Conservation (phyloP, 1,284 basidiomycete genomes). For the Boletellus deceptivus region DNA sequence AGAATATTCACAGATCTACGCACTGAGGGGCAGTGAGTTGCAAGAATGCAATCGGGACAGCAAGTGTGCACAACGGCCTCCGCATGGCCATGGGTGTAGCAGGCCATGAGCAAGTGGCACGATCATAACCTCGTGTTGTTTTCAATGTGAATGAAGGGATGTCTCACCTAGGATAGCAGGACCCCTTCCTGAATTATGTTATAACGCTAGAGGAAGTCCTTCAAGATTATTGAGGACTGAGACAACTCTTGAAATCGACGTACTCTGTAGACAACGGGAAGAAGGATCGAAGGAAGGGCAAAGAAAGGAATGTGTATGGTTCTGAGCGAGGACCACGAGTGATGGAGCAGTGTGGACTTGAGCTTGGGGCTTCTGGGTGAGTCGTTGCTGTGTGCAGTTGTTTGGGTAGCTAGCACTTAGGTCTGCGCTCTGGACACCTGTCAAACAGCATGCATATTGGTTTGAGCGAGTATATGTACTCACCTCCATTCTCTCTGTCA, state of each 20-base stretch:
- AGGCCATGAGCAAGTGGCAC: background rate
- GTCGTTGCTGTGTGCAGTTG: no score
- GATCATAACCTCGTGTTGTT: background rate
- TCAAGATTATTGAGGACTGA: background rate
- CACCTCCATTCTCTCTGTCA: no score
- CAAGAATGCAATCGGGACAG: background rate
- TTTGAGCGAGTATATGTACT: no score
- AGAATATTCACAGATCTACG: background rate
- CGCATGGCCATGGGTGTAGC: constrained; percentile 2
- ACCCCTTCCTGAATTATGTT: background rate
- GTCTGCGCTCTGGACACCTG: no score
- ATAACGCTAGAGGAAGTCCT: background rate
- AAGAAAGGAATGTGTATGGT: no score
- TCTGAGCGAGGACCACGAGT: no score
- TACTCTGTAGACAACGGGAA: background rate
- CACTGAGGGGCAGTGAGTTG: constrained; percentile 1
- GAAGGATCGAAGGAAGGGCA: background rate
- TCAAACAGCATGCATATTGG: no score
- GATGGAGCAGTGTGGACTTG: no score
- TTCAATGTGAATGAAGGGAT: background rate
- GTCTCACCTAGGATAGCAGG: constrained; percentile 16
- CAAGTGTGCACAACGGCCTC: background rate
- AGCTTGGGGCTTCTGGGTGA: no score
- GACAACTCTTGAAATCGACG: constrained; percentile 1
- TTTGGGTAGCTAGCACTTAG: no score